phyloP scores from a whole-genome alignment of 345 rosid species.

The Brassica carinata region DNA sequence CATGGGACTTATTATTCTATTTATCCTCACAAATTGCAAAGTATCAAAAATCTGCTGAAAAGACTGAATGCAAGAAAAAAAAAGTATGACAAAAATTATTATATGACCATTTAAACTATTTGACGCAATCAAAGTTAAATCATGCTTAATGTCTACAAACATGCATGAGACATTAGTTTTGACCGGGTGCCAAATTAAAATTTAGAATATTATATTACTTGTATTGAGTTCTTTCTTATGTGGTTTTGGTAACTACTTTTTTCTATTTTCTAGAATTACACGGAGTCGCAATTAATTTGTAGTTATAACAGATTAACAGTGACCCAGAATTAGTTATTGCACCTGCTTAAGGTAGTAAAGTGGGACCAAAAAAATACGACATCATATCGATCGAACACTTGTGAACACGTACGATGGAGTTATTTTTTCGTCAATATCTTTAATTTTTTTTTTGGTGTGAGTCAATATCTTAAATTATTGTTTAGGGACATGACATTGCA shows the following conservation, averaged over 20 bases:
- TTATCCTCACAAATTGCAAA: not conserved
- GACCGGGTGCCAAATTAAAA: not conserved
- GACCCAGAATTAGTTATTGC: conserved; percentile 19
- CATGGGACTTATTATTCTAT: conserved; percentile 10
- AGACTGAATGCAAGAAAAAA: not conserved
- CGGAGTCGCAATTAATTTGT: conserved; percentile 1
- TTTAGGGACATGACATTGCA: conserved; percentile 31
- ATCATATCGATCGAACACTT: conserved; percentile 21
- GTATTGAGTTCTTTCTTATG: not conserved
- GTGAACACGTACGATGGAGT: conserved; percentile 6
- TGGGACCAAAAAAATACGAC: conserved; percentile 26
- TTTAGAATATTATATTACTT: not conserved
- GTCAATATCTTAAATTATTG: not conserved
- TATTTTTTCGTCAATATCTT: not conserved
- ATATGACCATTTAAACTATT: conserved; percentile 8
- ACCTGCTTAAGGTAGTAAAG: conserved; percentile 11
- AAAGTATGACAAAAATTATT: not conserved
- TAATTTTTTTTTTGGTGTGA: not conserved
- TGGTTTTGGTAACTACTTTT: conserved; percentile 14
- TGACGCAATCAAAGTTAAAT: conserved; percentile 5
- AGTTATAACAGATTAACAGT: not conserved
- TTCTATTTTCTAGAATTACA: not conserved
- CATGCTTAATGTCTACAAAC: conserved; percentile 6
- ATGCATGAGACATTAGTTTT: conserved; percentile 14
- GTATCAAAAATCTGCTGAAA: not conserved